These are phyloP conservation scores for Zasmidium angulare DNA, from an alignment of 2,329 filamentous ascomycete genomes.

Conservation along the genomic window DNA sequence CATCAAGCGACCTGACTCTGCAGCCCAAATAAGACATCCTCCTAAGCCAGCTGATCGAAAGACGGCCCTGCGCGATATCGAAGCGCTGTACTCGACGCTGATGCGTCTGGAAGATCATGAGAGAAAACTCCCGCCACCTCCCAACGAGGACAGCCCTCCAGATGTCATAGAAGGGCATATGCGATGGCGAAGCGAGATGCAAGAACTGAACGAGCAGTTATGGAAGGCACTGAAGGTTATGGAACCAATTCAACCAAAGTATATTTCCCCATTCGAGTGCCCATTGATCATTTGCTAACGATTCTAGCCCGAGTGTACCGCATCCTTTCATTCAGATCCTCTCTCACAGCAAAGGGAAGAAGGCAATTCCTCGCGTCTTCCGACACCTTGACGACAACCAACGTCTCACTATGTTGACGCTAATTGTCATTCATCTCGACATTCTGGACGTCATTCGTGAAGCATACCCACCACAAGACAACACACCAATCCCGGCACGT, in stretches of 20 bases:
- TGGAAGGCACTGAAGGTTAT: slow-evolving; percentile 90
- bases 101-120: slow-evolving; percentile 96
- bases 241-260: slow-evolving; percentile 72
- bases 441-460: slow-evolving; percentile 84
- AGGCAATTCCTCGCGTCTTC: slow-evolving; percentile 91
- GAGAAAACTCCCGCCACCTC: slow-evolving; percentile 70
- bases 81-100: slow-evolving; percentile 80
- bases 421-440: slow-evolving; percentile 92
- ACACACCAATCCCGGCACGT: slow-evolving; percentile 69
- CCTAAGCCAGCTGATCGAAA: slow-evolving; percentile 69
- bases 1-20: slow-evolving; percentile 81
- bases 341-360: slow-evolving; percentile 93
- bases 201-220: slow-evolving; percentile 72
- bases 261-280: slow-evolving; percentile 27
- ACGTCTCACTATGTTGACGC: slow-evolving; percentile 89
- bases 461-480: slow-evolving; percentile 69
- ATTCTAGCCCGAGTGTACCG: slow-evolving; percentile 60
- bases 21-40: slow-evolving; percentile 53
- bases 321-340: slow-evolving; percentile 97
- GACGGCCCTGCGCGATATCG: slow-evolving; percentile 79
- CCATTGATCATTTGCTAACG: slow-evolving; percentile 9
- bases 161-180: slow-evolving; percentile 72
- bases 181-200: slow-evolving; percentile 73
- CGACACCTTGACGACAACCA: slow-evolving; percentile 89
- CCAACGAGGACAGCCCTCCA: slow-evolving; percentile 63